Percentiles rank a stretch among this genome's conserved stretches.
phyloP scores from a whole-genome alignment of 106 monocot genomes.

The Agapanthus africanus region DNA sequence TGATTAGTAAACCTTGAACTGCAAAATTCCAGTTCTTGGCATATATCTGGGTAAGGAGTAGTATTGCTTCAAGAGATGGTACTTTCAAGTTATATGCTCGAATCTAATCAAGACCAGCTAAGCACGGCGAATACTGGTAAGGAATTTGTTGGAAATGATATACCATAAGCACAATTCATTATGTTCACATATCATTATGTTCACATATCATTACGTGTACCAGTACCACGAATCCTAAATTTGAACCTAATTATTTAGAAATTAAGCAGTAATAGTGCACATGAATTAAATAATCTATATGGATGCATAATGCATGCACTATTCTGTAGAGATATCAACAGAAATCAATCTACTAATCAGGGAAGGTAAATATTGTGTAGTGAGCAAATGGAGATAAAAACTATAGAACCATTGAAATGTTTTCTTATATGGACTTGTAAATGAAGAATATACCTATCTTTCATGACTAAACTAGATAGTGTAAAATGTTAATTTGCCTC shows the following conservation, averaged over 20 bases:
- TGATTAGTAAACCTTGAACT: too few relatives aligned
- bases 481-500: too few relatives aligned
- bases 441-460: too few relatives aligned
- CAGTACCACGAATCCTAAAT: not conserved
- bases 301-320: not conserved
- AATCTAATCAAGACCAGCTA: too few relatives aligned
- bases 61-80: not conserved
- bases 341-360: not conserved
- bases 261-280: not conserved
- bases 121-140: too few relatives aligned
- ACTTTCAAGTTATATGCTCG: too few relatives aligned
- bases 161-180: not conserved
- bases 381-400: not conserved
- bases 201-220: not conserved
- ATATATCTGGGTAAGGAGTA: not conserved
- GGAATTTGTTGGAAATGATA: not conserved
- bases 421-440: not conserved
- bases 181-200: too few relatives aligned
- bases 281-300: not conserved
- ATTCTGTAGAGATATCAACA: not conserved
- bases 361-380: not conserved
- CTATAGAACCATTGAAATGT: not conserved
- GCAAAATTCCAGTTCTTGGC: too few relatives aligned
- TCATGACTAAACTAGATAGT: too few relatives aligned
- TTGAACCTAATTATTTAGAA: not conserved